Conservation (phyloP, 345 rosid genomes). For the Mangifera indica region DNA sequence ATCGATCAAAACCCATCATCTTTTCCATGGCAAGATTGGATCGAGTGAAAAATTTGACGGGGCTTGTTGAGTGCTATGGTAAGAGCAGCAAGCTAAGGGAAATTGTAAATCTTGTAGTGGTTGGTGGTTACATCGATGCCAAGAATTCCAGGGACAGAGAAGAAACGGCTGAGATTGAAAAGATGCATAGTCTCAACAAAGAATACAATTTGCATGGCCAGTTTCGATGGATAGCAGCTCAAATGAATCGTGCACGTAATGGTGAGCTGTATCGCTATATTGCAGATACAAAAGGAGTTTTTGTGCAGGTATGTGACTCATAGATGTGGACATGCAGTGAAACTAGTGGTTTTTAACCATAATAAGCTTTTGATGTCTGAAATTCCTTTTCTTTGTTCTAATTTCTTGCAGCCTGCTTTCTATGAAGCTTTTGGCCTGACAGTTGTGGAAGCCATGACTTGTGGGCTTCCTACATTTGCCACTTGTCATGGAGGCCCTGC, state of each 20-base stretch:
- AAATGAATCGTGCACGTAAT: slow-evolving; percentile 54
- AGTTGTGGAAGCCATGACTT: slow-evolving; percentile 56
- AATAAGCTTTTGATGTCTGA: not conserved
- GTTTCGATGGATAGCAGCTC: slow-evolving; percentile 53
- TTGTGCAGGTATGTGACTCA: slow-evolving; percentile 34
- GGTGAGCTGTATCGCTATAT: slow-evolving; percentile 61
- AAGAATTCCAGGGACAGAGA: slow-evolving; percentile 49
- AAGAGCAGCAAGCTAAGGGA: slow-evolving; percentile 45
- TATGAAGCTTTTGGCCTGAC: slow-evolving; percentile 65
- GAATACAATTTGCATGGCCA: slow-evolving; percentile 49
- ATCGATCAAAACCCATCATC: slow-evolving; percentile 50
- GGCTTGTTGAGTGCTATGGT: slow-evolving; percentile 55
- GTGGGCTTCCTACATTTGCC: slow-evolving; percentile 60
- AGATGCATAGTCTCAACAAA: slow-evolving; percentile 44
- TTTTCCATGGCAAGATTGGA: slow-evolving; percentile 75
- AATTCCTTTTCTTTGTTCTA: not conserved
- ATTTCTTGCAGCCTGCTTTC: slow-evolving; percentile 42
- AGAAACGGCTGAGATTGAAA: slow-evolving; percentile 52
- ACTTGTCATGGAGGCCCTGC: slow-evolving; percentile 59
- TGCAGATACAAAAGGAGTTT: slow-evolving; percentile 53
- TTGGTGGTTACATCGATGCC: slow-evolving; percentile 45
- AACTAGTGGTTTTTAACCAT: not conserved
- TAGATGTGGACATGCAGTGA: not conserved
- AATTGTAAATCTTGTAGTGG: slow-evolving; percentile 47
- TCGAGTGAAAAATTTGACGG: slow-evolving; percentile 56